A percentile compares a stretch with the other conserved stretches of the same genome.
Evolutionary conservation across 1,139 yeast species (phyloP).

Genomic region (Saccharomyces hybrid): DNA sequence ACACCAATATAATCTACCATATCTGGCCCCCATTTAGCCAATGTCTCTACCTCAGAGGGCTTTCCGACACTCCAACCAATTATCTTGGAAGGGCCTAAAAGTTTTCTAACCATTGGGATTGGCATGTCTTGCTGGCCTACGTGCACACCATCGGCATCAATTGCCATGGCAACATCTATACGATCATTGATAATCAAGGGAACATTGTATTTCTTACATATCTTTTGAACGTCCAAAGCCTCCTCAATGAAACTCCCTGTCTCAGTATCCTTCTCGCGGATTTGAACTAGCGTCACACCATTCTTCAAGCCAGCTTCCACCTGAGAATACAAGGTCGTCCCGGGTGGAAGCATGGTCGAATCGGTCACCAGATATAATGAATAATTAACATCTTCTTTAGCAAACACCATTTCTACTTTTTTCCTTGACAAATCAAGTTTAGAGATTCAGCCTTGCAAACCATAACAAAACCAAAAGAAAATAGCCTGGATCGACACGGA

Average conservation of each 20-base stretch:
- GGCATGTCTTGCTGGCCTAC: constrained; percentile 91
- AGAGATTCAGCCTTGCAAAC: background rate
- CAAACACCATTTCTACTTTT: constrained; percentile 10
- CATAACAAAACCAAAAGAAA: background rate
- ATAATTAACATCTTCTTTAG: constrained; percentile 41
- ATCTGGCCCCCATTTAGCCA: constrained; percentile 40
- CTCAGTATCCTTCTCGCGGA: constrained; percentile 69
- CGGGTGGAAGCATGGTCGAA: constrained; percentile 63
- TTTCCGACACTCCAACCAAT: constrained; percentile 72
- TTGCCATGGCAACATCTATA: constrained; percentile 81
- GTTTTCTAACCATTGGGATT: constrained; percentile 48
- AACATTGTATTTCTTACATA: constrained; percentile 52
- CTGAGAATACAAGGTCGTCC: constrained; percentile 50
- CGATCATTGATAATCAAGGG: constrained; percentile 86
- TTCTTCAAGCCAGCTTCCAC: constrained; percentile 54
- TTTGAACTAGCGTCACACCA: constrained; percentile 77
- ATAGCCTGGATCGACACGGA: background rate
- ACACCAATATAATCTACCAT: constrained; percentile 78
- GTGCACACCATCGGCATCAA: constrained; percentile 88
- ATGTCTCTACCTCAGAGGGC: constrained; percentile 49
- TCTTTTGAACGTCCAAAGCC: constrained; percentile 52
- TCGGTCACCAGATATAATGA: constrained; percentile 75
- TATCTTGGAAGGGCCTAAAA: constrained; percentile 67
- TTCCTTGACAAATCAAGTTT: background rate
- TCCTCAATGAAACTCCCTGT: constrained; percentile 59